Evolutionary conservation across 768 basidiomycete species (phyloP).

Genomic region (Termitomyces sp.): DNA sequence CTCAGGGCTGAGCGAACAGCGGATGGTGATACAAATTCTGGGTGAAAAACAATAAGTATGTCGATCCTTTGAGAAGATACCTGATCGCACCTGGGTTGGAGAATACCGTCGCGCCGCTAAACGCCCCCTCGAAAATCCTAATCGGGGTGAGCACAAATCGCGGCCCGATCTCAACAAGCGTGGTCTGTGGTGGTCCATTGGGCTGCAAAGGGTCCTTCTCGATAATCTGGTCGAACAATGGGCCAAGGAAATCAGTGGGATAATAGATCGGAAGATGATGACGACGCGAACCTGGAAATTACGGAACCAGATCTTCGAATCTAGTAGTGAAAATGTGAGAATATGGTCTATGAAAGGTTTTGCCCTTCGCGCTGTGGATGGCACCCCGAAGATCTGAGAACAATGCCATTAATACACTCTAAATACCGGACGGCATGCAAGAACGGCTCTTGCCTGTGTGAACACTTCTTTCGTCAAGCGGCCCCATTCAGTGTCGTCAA

Average conservation of each 20-base stretch:
- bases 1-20: conserved; percentile 68
- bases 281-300: conserved; percentile 81
- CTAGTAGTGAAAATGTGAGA: conserved; percentile 92
- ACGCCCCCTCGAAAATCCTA: conserved; percentile 96
- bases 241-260: background rate
- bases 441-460: conserved; percentile 63
- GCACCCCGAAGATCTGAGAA: conserved; percentile 88
- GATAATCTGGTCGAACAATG: conserved; percentile 59
- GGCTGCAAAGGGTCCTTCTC: conserved; percentile 93
- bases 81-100: conserved; percentile 80
- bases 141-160: conserved; percentile 97
- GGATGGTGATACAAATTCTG: conserved; percentile 92
- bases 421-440: conserved; percentile 1
- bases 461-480: conserved; percentile 89
- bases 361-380: conserved; percentile 81
- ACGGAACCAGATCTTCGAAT: conserved; percentile 98
- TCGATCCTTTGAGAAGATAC: background rate
- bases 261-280: background rate
- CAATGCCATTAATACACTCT: conserved; percentile 9
- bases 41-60: background rate
- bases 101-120: conserved; percentile 91
- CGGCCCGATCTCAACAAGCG: conserved; percentile 96
- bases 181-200: conserved; percentile 77
- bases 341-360: conserved; percentile 99
- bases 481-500: conserved; percentile 87